These are phyloP conservation scores for Zhuliangozyma blackwelliae DNA, from an alignment of 1,139 yeast species.

Conservation along the genomic window DNA sequence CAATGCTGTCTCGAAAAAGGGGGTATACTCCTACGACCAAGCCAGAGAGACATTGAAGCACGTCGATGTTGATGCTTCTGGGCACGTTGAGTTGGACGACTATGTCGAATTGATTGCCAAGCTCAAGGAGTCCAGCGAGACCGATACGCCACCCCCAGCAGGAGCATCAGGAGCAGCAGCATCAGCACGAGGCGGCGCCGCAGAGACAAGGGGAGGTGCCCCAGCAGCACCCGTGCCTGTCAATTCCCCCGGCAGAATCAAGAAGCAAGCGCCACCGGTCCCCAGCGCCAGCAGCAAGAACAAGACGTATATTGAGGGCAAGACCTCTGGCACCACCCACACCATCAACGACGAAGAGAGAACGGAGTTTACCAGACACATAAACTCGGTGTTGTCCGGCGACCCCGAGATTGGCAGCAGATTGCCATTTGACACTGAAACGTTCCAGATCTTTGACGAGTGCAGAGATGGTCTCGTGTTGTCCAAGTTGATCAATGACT, in stretches of 20 bases:
- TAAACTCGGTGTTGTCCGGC: slow-evolving; percentile 87
- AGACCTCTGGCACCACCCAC: slow-evolving; percentile 90
- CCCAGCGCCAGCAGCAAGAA: slow-evolving; percentile 51
- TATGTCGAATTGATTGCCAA: slow-evolving; percentile 83
- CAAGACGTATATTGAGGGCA: slow-evolving; percentile 75
- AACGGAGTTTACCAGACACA: slow-evolving; percentile 91
- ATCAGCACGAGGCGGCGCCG: slow-evolving; percentile 3
- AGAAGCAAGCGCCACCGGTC: slow-evolving; percentile 28
- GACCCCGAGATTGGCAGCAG: slow-evolving; percentile 82
- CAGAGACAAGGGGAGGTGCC: slow-evolving; percentile 16
- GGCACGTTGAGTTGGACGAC: slow-evolving; percentile 94
- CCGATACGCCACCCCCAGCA: slow-evolving; percentile 16
- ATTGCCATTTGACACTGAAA: slow-evolving; percentile 89
- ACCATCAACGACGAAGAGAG: slow-evolving; percentile 97
- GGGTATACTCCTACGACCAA: slow-evolving; percentile 81
- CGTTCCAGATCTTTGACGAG: slow-evolving; percentile 94
- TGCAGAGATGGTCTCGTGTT: slow-evolving; percentile 93
- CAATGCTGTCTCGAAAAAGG: slow-evolving; percentile 74
- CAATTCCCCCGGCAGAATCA: slow-evolving; percentile 18
- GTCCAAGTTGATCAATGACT: slow-evolving; percentile 91
- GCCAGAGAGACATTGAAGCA: slow-evolving; percentile 89
- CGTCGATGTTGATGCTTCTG: slow-evolving; percentile 93
- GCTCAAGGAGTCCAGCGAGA: slow-evolving; percentile 51
- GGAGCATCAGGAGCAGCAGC: slow-evolving; percentile 7
- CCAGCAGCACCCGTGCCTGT: slow-evolving; percentile 14